Conservation (phyloP, 306 rosid species). For the Alnus glutinosa region DNA sequence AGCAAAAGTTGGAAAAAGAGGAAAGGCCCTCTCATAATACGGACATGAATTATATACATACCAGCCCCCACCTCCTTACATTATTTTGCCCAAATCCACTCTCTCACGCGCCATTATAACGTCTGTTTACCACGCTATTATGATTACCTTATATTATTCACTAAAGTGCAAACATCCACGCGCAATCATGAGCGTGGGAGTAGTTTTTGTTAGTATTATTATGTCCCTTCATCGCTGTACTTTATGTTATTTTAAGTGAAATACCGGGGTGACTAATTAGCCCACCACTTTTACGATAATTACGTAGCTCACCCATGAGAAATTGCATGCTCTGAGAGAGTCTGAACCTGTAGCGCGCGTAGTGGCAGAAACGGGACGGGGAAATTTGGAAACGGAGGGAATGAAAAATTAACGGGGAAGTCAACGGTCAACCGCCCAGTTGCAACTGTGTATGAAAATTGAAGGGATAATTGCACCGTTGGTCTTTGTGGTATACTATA, state of each 20-base stretch:
- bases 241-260: constrained; percentile 48
- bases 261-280: constrained; percentile 4
- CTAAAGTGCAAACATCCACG: constrained; percentile 40
- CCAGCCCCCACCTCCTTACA: constrained; percentile 65
- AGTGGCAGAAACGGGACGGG: constrained; percentile 51
- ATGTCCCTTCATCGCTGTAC: constrained; percentile 45
- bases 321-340: no score
- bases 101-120: constrained; percentile 26
- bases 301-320: constrained; percentile 25
- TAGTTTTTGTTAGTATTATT: constrained; percentile 43
- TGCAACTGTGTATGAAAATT: not conserved
- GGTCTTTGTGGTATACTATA: no score
- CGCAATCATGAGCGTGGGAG: constrained; percentile 65
- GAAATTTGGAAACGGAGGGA: constrained; percentile 1
- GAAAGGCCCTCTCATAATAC: constrained; percentile 54
- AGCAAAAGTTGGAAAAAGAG: constrained; percentile 45
- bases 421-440: constrained; percentile 37
- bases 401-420: constrained; percentile 6
- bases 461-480: no score
- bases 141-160: not conserved
- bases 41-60: constrained; percentile 78
- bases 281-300: not conserved
- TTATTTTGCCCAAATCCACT: constrained; percentile 23
- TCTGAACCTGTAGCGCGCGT: no score
- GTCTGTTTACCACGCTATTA: constrained; percentile 29